These are phyloP conservation scores for Microbotryomycetes sp. DNA, from an alignment of 1,284 basidiomycete species.

Conservation along the genomic window DNA sequence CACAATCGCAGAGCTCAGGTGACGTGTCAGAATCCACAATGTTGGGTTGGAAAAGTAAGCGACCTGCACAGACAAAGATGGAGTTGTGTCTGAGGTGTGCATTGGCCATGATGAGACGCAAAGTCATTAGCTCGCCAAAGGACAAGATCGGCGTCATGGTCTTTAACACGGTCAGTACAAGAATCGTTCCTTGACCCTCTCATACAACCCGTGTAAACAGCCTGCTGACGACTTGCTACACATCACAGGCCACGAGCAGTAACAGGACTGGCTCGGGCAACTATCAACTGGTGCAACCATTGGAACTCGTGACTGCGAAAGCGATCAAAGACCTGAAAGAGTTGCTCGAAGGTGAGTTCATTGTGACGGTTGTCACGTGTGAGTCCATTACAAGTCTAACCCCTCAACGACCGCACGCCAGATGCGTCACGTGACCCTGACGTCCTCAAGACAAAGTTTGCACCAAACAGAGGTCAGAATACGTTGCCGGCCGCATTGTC, in stretches of 20 bases:
- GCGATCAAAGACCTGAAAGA: conserved; percentile 67
- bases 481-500: conserved; percentile 60
- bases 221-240: too few relatives aligned
- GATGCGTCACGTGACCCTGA: conserved; percentile 40
- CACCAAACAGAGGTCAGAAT: conserved; percentile 48
- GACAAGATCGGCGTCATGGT: conserved; percentile 62
- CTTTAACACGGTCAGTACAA: conserved; percentile 74
- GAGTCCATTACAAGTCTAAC: not conserved
- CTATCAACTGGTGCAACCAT: conserved; percentile 66
- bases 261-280: conserved; percentile 60
- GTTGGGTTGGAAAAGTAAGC: conserved; percentile 9
- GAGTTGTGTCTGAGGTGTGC: conserved; percentile 26
- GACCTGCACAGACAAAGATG: conserved; percentile 25
- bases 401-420: conserved; percentile 3
- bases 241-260: conserved; percentile 46
- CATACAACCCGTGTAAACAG: too few relatives aligned
- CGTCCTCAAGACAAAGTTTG: conserved; percentile 34
- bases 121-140: conserved; percentile 33
- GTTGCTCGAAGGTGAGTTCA: conserved; percentile 57
- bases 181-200: not conserved
- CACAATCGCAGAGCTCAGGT: not conserved
- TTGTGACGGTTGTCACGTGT: not conserved
- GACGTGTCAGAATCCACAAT: not conserved
- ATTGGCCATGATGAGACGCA: conserved; percentile 32
- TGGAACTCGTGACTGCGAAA: conserved; percentile 69